Evolutionary conservation across 345 rosid genomes (phyloP).

Genomic region (Eucalyptus erythrocorys): DNA sequence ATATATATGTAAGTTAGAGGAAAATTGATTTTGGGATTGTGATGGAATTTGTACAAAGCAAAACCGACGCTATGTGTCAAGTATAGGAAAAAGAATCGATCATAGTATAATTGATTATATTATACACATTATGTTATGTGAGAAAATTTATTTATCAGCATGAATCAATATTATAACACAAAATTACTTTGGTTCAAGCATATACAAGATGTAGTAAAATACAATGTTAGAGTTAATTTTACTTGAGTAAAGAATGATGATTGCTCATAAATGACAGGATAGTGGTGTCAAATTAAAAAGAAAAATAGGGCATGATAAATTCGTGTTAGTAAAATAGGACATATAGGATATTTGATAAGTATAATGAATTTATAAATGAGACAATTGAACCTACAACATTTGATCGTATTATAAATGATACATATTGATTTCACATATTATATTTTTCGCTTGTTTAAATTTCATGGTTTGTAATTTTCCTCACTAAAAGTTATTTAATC

Average conservation of each 20-base stretch:
- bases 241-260: background rate
- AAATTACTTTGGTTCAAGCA: background rate
- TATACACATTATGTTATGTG: no score
- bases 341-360: background rate
- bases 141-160: no score
- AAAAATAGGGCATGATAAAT: background rate
- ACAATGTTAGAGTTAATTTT: no score
- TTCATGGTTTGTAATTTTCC: background rate
- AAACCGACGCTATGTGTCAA: background rate
- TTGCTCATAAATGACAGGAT: background rate
- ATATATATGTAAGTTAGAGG: background rate
- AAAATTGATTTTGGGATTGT: background rate
- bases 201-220: no score
- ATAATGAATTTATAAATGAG: background rate
- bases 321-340: background rate
- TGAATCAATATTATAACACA: no score
- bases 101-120: no score
- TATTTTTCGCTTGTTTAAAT: no score
- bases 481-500: no score
- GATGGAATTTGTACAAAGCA: background rate
- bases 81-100: no score
- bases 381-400: background rate
- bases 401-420: background rate
- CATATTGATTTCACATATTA: background rate
- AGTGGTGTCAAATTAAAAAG: background rate